Base-by-base conservation (phyloP, 2,329 filamentous ascomycete genomes). In the Ophiostoma quercus region DNA sequence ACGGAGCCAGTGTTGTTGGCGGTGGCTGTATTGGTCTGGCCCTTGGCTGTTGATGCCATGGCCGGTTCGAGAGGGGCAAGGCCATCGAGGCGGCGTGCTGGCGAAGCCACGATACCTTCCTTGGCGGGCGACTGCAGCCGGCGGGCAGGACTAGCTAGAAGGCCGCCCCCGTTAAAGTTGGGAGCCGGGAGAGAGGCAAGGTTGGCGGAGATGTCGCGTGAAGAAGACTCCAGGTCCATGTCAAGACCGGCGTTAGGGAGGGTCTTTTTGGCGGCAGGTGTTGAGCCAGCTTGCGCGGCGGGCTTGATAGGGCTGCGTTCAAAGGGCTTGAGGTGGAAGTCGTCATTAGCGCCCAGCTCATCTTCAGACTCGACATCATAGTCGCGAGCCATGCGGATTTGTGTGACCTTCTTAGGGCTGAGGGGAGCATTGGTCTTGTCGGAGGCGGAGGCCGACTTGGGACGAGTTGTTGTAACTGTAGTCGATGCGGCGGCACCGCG, bases 381-480 rank as follows among this genome's bases (percentile, higher is more conserved):
- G 19, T 76, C 74, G 71, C 78, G 75, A 75, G 80, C 71, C 80
- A 73, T 67, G 82, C 80, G 73, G 74, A 88, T 80, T 79, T 88
- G 85, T 57, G 85, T 86, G 74, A 86, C 83, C 81, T 89, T 90
- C 81, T 85, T 88, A 79, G 86, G 87, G 78, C 86, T 88, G 68
- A 89, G 79, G 43, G 87, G 86, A 70, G 82, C 82, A 73, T 76
- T 41, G 70, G 71, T 72, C 73, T 75, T 76, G 62, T 76, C 62
- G 7, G 62, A 16, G 62, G 14, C 19, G 2, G 39, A 41, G 39
- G 39, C 39, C 12, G 62, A 37, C 32, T 67, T 70, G 9, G 66
- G n/a, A 9, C 69, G 70, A 7, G 65, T 54, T 11, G 41, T 19
- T 5, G 68, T 19, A 5, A 60, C 39, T 7, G 70, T 9, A 2